Evolutionary conservation across 2,329 filamentous ascomycete species (phyloP).

Genomic region (Penicillium freii): DNA sequence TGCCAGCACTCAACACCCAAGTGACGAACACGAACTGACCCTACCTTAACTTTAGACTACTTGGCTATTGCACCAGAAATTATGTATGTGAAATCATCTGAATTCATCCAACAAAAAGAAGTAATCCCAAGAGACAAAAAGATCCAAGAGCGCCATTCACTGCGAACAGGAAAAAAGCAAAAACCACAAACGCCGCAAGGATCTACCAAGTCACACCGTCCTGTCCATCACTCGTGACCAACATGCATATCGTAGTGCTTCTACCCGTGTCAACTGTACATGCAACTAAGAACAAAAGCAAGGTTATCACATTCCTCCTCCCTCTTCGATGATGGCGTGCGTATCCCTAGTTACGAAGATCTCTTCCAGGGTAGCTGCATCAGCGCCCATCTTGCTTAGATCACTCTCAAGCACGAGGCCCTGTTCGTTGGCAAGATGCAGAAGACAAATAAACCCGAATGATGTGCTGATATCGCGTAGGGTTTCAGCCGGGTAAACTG

Average conservation of each 20-base stretch:
- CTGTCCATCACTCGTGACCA: slow-evolving; percentile 24
- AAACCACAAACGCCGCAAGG: slow-evolving; percentile 22
- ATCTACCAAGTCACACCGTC: slow-evolving; percentile 14
- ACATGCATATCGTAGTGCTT: slow-evolving; percentile 12
- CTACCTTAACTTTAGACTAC: neutral
- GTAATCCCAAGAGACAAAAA: slow-evolving; percentile 2
- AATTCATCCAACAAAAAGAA: slow-evolving; percentile 2
- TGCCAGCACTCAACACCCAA: neutral
- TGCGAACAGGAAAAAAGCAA: slow-evolving; percentile 17
- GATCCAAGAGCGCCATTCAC: slow-evolving; percentile 17
- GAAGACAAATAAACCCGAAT: slow-evolving; percentile 86
- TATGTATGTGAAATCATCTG: slow-evolving; percentile 1
- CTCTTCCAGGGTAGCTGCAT: slow-evolving; percentile 42
- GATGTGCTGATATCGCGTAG: slow-evolving; percentile 95
- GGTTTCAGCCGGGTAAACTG: slow-evolving; percentile 78
- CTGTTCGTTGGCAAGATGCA: slow-evolving; percentile 92
- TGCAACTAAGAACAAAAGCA: slow-evolving; percentile 5
- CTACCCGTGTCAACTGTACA: slow-evolving; percentile 20
- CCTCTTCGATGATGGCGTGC: slow-evolving; percentile 42
- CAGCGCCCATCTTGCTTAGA: slow-evolving; percentile 28
- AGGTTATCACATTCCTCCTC: slow-evolving; percentile 24
- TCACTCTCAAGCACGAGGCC: slow-evolving; percentile 72
- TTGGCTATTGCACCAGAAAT: neutral
- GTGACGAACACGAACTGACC: neutral
- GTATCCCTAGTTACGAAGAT: slow-evolving; percentile 44